Evolutionary conservation across 495 filamentous ascomycete species (phyloP).

Genomic region (Amorphotheca resinae): DNA sequence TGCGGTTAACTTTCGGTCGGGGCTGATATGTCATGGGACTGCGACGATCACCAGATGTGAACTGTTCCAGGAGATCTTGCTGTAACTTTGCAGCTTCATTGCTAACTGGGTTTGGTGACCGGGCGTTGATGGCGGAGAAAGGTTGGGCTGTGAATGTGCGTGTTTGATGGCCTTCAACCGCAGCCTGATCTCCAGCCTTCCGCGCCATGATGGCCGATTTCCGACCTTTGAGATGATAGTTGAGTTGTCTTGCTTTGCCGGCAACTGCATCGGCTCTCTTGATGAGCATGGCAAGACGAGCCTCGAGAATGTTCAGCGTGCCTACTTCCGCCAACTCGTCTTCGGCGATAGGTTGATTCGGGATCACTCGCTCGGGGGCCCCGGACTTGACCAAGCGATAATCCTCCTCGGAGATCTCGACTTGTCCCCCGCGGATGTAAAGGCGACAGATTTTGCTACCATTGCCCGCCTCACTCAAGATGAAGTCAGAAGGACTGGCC

Average conservation of each 20-base stretch:
- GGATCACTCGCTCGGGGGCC: constrained; percentile 71
- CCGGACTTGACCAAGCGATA: constrained; percentile 71
- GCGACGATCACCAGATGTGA: constrained; percentile 5
- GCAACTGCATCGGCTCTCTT: constrained; percentile 72
- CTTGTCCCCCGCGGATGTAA: constrained; percentile 63
- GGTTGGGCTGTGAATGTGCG: constrained; percentile 16
- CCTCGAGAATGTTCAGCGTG: constrained; percentile 71
- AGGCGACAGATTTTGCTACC: constrained; percentile 65
- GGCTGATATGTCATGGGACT: neutral
- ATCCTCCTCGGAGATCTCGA: constrained; percentile 82
- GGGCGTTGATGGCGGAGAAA: constrained; percentile 10
- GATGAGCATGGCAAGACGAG: constrained; percentile 58
- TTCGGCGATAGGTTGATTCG: constrained; percentile 69
- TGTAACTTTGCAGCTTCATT: constrained; percentile 14
- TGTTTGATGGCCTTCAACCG: neutral
- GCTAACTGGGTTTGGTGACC: constrained; percentile 8
- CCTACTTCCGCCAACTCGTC: constrained; percentile 78
- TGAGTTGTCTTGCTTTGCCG: constrained; percentile 66
- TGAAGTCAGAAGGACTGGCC: constrained; percentile 68
- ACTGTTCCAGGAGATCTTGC: constrained; percentile 18
- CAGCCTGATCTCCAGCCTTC: constrained; percentile 10
- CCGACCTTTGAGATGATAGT: constrained; percentile 66
- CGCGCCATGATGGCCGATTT: constrained; percentile 56
- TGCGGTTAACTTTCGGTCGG: constrained; percentile 8
- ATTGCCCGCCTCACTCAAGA: constrained; percentile 52